A percentile compares a stretch with the other conserved stretches of the same genome.
phyloP scores from a whole-genome alignment of 192 early-diverging fungal species.

The Umbelopsis vinacea region DNA sequence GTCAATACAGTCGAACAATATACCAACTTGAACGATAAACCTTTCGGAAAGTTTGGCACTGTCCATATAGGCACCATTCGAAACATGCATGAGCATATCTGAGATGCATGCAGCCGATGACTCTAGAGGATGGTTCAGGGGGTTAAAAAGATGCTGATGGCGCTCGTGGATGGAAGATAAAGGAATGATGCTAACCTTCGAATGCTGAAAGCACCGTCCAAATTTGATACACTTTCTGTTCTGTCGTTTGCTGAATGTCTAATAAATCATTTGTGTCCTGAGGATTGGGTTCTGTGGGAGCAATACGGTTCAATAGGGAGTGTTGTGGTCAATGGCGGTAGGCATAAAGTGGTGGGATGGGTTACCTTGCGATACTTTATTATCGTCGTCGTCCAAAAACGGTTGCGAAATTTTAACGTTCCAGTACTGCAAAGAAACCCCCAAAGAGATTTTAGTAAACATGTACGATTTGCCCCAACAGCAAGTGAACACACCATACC shows the following conservation, averaged over 20 bases:
- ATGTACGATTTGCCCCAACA: too few species aligned
- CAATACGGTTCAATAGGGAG: conserved; percentile 29
- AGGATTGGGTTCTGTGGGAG: conserved; percentile 18
- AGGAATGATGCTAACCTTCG: conserved; percentile 56
- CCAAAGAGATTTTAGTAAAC: background rate
- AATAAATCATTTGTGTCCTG: conserved; percentile 27
- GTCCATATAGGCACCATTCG: conserved; percentile 81
- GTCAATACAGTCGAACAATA: conserved; percentile 89
- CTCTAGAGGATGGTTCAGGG: conserved; percentile 50
- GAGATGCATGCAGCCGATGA: conserved; percentile 94
- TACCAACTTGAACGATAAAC: conserved; percentile 93
- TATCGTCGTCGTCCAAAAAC: conserved; percentile 21
- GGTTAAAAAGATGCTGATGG: background rate
- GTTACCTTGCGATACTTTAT: conserved; percentile 22
- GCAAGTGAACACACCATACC: conserved; percentile 44
- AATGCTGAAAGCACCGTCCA: conserved; percentile 91
- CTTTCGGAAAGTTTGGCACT: conserved; percentile 81
- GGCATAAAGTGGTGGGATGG: background rate
- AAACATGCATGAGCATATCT: conserved; percentile 91
- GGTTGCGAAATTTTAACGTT: conserved; percentile 30
- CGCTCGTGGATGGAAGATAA: background rate
- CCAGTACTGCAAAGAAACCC: conserved; percentile 25
- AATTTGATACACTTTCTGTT: conserved; percentile 90
- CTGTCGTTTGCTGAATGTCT: conserved; percentile 68
- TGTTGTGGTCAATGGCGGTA: background rate